Conservation (phyloP, 2,329 filamentous ascomycete species). For the Neoscytalidium dimidiatum region DNA sequence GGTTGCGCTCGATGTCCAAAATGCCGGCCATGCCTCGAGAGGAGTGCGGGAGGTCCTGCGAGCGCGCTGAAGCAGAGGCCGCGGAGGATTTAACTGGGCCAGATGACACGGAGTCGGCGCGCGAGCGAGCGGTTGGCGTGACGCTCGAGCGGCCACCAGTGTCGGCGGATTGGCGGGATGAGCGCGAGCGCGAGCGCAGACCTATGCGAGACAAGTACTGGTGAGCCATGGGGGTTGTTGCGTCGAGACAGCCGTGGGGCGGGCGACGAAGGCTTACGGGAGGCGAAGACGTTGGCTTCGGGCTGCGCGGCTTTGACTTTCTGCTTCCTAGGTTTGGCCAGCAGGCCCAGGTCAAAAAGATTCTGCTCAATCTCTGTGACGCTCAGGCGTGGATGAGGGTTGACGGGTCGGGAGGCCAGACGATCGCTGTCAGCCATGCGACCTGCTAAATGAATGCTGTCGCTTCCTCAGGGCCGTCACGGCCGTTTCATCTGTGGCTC, state of each 20-base stretch:
- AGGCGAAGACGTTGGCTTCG: neutral
- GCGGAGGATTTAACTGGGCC: conserved; percentile 15
- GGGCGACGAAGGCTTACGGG: conserved; percentile 8
- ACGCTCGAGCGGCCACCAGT: conserved; percentile 3
- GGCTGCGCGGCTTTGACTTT: conserved; percentile 18
- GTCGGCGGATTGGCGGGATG: conserved; percentile 13
- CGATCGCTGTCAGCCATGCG: conserved; percentile 15
- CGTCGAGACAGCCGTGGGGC: conserved; percentile 1
- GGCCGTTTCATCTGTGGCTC: conserved; percentile 20
- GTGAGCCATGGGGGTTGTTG: conserved; percentile 20
- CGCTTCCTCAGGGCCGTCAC: conserved; percentile 23
- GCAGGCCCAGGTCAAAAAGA: conserved; percentile 22
- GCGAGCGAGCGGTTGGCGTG: conserved; percentile 15
- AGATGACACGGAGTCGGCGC: conserved; percentile 18
- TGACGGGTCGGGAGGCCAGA: conserved; percentile 8
- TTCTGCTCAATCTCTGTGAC: conserved; percentile 20
- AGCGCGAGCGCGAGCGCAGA: conserved; percentile 19
- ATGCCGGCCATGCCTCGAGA: conserved; percentile 60
- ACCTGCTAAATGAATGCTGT: conserved; percentile 10
- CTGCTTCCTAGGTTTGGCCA: conserved; percentile 5
- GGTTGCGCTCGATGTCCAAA: conserved; percentile 74
- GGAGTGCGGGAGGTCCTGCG: conserved; percentile 20
- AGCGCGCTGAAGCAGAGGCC: conserved; percentile 10
- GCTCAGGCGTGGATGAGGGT: neutral
- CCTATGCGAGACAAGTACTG: conserved; percentile 19